Percentiles rank a stretch among this genome's conserved stretches.
Conservation (phyloP, 2,329 filamentous ascomycete species). For the Cladosporium sphaerospermum region DNA sequence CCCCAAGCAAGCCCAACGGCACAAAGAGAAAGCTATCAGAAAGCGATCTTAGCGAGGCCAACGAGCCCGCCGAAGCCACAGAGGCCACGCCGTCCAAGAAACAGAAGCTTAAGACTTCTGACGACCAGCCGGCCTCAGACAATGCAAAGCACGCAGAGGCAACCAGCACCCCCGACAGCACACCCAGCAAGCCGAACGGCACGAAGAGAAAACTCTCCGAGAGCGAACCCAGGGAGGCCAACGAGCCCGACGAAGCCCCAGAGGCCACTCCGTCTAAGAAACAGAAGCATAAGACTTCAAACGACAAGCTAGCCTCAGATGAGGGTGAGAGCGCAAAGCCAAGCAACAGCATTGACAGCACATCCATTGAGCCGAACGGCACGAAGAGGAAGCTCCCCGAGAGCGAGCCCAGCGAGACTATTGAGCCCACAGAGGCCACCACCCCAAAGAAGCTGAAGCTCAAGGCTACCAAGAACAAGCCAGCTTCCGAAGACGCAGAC, state of each 20-base stretch:
- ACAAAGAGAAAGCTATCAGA: background rate
- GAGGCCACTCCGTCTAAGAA: conserved; percentile 17
- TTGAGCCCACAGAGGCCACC: conserved; percentile 11
- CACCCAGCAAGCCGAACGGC: background rate
- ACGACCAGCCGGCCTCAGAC: background rate
- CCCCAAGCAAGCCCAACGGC: background rate
- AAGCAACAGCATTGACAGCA: background rate
- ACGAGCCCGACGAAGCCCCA: background rate
- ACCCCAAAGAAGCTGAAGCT: conserved; percentile 16
- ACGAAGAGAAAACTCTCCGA: background rate
- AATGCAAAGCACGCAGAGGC: background rate
- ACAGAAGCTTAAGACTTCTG: conserved; percentile 8
- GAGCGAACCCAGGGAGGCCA: background rate
- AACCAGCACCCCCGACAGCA: background rate
- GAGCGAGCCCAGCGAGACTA: background rate
- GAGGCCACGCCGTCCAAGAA: conserved; percentile 17
- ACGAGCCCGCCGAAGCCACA: background rate
- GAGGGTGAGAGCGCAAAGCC: background rate
- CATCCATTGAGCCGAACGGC: background rate
- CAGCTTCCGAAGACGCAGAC: background rate
- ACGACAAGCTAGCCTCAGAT: background rate
- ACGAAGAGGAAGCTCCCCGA: background rate
- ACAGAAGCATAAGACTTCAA: conserved; percentile 8
- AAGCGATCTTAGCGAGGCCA: background rate
- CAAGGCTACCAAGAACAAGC: background rate